phyloP scores from a whole-genome alignment of 129 eudicot genomes.

The Helichrysum umbraculigerum region DNA sequence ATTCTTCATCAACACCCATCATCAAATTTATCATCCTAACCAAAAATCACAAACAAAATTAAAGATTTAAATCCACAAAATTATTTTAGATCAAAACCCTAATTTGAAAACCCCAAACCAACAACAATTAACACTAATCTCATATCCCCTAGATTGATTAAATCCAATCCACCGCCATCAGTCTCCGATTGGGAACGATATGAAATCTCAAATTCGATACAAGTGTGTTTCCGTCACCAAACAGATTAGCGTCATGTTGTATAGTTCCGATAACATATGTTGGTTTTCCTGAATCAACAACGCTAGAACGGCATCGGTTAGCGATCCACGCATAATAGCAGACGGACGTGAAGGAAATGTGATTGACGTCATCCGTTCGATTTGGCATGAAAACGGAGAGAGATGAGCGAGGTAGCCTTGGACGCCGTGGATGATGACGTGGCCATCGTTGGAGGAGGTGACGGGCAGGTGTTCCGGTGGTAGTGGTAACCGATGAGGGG shows the following conservation, averaged over 20 bases:
- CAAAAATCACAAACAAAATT: too few relatives aligned
- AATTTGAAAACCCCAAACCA: too few relatives aligned
- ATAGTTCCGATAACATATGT: constrained; percentile 39
- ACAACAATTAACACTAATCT: too few relatives aligned
- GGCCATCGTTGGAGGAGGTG: constrained; percentile 51
- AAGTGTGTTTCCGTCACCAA: constrained; percentile 48
- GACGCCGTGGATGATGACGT: constrained; percentile 49
- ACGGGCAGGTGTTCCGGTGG: too few relatives aligned
- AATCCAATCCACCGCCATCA: constrained; percentile 48
- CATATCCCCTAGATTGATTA: too few relatives aligned
- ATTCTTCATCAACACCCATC: too few relatives aligned
- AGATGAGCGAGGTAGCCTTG: constrained; percentile 67
- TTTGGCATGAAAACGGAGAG: constrained; percentile 65
- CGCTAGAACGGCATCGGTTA: constrained; percentile 61
- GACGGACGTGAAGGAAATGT: constrained; percentile 45
- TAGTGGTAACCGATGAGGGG: too few relatives aligned
- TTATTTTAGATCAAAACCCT: too few relatives aligned
- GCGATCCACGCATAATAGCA: constrained; percentile 40
- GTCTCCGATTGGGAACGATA: constrained; percentile 58
- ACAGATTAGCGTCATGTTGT: constrained; percentile 51
- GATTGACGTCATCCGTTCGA: constrained; percentile 62
- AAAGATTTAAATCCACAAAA: too few relatives aligned
- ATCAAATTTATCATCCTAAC: too few relatives aligned
- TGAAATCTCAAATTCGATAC: constrained; percentile 50
- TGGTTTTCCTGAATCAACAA: constrained; percentile 53